Percentiles rank a stretch among this genome's conserved stretches.
phyloP scores from a whole-genome alignment of 352 stramenopile genomes.

The Pythium phragmitis region DNA sequence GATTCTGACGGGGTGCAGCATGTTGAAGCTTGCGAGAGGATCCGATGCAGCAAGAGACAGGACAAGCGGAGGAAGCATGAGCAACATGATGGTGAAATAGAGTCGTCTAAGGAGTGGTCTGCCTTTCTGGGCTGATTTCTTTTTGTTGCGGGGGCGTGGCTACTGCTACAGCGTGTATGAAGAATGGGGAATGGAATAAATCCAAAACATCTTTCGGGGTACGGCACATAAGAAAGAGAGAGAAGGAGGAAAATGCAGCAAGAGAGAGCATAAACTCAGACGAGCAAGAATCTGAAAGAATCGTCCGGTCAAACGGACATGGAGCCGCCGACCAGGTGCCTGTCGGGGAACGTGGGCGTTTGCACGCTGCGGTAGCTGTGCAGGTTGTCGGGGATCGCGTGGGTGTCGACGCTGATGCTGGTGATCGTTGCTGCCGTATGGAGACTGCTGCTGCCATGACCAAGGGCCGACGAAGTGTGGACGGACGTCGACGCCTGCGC shows the following conservation, averaged over 20 bases:
- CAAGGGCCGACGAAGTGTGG: not conserved
- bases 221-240: not conserved
- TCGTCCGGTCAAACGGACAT: slow-evolving; percentile 27
- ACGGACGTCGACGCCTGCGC: slow-evolving; percentile 9
- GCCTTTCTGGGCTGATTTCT: not conserved
- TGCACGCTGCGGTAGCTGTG: slow-evolving; percentile 57
- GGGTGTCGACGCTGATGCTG: slow-evolving; percentile 32
- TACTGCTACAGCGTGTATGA: slow-evolving; percentile 13
- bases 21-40: too few species aligned
- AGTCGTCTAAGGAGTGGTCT: not conserved
- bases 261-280: not conserved
- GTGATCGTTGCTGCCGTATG: not conserved
- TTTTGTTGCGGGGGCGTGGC: not conserved
- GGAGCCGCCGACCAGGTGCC: slow-evolving; percentile 13
- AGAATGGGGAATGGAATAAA: not conserved
- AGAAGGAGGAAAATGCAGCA: not conserved
- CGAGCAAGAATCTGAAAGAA: not conserved
- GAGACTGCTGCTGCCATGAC: slow-evolving; percentile 6
- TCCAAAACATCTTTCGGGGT: slow-evolving; percentile 1
- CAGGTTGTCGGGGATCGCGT: slow-evolving; percentile 28
- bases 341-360: slow-evolving; percentile 65
- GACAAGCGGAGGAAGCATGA: too few species aligned
- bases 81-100: too few species aligned
- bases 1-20: too few species aligned
- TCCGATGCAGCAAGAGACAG: too few species aligned